phyloP scores from a whole-genome alignment of 768 basidiomycete species.

The Boletus vermiculosoides region DNA sequence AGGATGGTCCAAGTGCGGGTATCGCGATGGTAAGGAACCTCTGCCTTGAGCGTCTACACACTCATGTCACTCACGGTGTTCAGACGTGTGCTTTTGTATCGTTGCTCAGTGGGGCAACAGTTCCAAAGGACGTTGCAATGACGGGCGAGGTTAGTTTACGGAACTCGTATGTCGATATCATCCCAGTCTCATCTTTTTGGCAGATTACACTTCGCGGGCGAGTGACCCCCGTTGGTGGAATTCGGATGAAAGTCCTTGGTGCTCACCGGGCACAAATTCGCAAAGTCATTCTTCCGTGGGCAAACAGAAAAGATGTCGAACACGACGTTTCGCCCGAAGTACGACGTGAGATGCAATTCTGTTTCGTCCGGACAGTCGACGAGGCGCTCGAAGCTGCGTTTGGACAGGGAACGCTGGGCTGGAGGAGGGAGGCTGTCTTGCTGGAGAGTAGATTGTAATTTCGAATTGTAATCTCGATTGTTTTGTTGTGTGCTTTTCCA shows the following conservation, averaged over 20 bases:
- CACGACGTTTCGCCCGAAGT: slow-evolving; percentile 79
- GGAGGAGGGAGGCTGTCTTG: slow-evolving; percentile 54
- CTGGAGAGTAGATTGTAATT: slow-evolving; percentile 53
- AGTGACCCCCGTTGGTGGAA: slow-evolving; percentile 83
- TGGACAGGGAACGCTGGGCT: slow-evolving; percentile 63
- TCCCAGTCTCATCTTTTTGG: slow-evolving; percentile 1
- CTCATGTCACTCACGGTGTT: slow-evolving; percentile 4
- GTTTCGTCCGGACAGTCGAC: slow-evolving; percentile 73
- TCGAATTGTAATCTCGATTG: neutral
- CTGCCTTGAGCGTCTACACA: neutral
- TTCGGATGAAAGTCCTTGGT: slow-evolving; percentile 89
- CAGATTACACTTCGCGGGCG: slow-evolving; percentile 81
- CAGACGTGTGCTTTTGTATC: slow-evolving; percentile 86
- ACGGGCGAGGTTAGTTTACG: slow-evolving; percentile 71
- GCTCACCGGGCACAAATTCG: slow-evolving; percentile 84
- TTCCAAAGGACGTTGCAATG: slow-evolving; percentile 77
- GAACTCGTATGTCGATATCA: neutral
- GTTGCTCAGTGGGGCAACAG: slow-evolving; percentile 70
- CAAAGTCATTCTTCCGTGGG: slow-evolving; percentile 81
- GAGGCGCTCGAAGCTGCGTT: slow-evolving; percentile 86
- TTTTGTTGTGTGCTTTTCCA: neutral
- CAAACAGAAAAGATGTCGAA: slow-evolving; percentile 85
- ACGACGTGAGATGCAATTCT: slow-evolving; percentile 72
- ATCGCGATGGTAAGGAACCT: slow-evolving; percentile 68
- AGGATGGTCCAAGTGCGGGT: slow-evolving; percentile 91